Evolutionary conservation across 306 rosid genomes (phyloP).

Genomic region (Argentina anserina): DNA sequence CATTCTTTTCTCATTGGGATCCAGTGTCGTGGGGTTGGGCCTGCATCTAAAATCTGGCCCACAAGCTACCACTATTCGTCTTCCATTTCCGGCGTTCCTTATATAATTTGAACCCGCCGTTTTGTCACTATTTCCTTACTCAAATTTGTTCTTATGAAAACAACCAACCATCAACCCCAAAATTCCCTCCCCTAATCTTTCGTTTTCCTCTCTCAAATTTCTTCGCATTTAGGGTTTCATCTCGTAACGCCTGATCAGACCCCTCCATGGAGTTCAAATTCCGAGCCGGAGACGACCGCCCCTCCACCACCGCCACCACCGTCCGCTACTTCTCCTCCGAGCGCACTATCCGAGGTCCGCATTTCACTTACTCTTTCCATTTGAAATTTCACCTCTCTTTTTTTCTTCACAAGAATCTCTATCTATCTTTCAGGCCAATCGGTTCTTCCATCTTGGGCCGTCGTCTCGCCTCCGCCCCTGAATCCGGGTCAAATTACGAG

Average conservation of each 20-base stretch:
- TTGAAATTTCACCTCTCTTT: background rate
- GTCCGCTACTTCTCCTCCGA: conserved; percentile 9
- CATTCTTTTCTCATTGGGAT: too few relatives aligned
- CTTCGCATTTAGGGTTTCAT: background rate
- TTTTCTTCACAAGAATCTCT: background rate
- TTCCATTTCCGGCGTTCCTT: background rate
- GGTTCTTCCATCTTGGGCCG: background rate
- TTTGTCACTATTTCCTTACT: background rate
- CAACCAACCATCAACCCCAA: background rate
- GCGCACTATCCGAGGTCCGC: conserved; percentile 16
- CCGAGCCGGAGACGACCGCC: conserved; percentile 25
- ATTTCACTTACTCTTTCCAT: background rate
- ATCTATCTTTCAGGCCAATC: conserved; percentile 6
- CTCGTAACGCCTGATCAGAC: background rate
- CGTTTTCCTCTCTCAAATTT: background rate
- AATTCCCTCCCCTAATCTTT: too few relatives aligned
- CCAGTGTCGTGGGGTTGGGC: too few relatives aligned
- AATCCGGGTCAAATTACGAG: too few relatives aligned
- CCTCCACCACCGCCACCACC: conserved; percentile 1
- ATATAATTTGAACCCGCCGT: background rate
- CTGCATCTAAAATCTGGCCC: background rate
- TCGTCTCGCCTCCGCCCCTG: background rate
- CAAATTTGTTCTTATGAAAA: background rate
- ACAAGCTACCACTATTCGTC: background rate
- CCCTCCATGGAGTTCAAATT: conserved; percentile 45